A percentile compares a stretch with the other conserved stretches of the same genome.
Evolutionary conservation across 257 asterid genomes (phyloP).

Genomic region (Thymus mandschuricus): DNA sequence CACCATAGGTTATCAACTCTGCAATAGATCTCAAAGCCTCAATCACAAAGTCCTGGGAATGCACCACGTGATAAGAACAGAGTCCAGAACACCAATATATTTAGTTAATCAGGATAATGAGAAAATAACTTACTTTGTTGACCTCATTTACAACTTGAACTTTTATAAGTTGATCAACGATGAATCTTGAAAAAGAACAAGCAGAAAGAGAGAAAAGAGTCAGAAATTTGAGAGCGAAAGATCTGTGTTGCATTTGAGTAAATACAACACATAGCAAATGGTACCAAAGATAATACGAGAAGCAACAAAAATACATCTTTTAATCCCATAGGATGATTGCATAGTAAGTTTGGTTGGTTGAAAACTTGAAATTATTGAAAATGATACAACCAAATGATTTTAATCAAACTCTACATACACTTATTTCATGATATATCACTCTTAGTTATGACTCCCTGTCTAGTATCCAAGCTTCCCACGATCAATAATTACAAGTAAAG

Average conservation of each 20-base stretch:
- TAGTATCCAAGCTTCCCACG: constrained; percentile 23
- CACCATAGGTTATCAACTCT: constrained; percentile 93
- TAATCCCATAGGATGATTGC: background rate
- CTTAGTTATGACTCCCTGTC: constrained; percentile 8
- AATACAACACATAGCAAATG: constrained; percentile 9
- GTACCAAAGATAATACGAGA: constrained; percentile 18
- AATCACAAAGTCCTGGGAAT: constrained; percentile 78
- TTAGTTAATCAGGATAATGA: constrained; percentile 25
- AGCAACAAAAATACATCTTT: constrained; percentile 9
- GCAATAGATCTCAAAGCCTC: constrained; percentile 97
- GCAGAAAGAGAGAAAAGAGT: constrained; percentile 15
- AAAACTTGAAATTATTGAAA: constrained; percentile 1
- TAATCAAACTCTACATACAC: constrained; percentile 15
- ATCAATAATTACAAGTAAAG: constrained; percentile 11
- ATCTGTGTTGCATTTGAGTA: constrained; percentile 21
- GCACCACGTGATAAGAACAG: constrained; percentile 26
- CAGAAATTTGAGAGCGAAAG: constrained; percentile 12
- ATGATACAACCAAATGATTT: constrained; percentile 5
- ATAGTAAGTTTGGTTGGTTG: background rate
- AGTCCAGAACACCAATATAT: constrained; percentile 11
- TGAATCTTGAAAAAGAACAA: constrained; percentile 52
- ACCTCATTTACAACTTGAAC: constrained; percentile 87
- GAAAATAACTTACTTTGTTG: constrained; percentile 68
- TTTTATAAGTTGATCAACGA: constrained; percentile 76
- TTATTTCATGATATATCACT: constrained; percentile 8